Evolutionary conservation across 2,329 filamentous ascomycete genomes (phyloP).

Genomic region (Fusarium pilosicola): DNA sequence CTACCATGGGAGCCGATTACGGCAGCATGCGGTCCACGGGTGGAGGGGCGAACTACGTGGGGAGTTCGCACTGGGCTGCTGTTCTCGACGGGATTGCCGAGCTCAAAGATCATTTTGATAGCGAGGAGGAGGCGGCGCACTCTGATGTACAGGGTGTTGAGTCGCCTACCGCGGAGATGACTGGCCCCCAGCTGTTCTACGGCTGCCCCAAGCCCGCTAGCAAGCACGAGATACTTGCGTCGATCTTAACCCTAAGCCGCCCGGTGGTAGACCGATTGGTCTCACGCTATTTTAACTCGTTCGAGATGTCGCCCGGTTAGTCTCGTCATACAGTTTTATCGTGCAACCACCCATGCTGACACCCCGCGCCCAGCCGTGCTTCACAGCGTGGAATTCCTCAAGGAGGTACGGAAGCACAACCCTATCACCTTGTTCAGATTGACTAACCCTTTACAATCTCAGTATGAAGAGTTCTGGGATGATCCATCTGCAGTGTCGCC

Average conservation of each 20-base stretch:
- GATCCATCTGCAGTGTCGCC: constrained; percentile 49
- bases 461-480: constrained; percentile 59
- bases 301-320: constrained; percentile 40
- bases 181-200: constrained; percentile 47
- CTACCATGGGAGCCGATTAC: constrained; percentile 35
- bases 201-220: constrained; percentile 40
- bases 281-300: constrained; percentile 50
- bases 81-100: constrained; percentile 54
- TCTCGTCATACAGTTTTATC: background rate
- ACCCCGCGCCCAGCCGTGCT: background rate
- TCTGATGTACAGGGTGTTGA: background rate
- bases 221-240: constrained; percentile 47
- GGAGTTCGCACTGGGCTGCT: constrained; percentile 53
- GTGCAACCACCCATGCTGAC: background rate
- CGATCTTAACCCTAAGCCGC: constrained; percentile 36
- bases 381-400: constrained; percentile 6
- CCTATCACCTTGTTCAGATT: accelerated
- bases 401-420: background rate
- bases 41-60: constrained; percentile 48
- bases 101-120: constrained; percentile 49
- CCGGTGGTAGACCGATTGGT: constrained; percentile 48
- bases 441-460: accelerated
- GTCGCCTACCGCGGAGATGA: background rate
- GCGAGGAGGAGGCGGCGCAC: constrained; percentile 39
- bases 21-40: constrained; percentile 45